These are phyloP conservation scores for Nitzschia sp. DNA, from an alignment of 108 stramenopile species.

Conservation along the genomic window DNA sequence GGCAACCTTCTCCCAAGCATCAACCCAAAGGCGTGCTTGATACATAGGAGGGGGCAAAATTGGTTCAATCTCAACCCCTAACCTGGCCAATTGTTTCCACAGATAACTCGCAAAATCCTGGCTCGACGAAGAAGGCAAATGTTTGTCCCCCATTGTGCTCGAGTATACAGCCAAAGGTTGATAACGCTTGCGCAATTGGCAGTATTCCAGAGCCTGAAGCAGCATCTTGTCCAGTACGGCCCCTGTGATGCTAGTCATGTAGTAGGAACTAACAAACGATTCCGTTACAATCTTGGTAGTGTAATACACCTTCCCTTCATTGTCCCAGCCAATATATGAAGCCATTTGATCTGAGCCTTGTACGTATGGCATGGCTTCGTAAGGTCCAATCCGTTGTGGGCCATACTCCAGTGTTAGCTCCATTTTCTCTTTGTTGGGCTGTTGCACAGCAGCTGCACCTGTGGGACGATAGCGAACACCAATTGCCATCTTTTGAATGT, in stretches of 20 bases:
- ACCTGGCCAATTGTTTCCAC: conserved; percentile 58
- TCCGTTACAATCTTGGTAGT: conserved; percentile 56
- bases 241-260: conserved; percentile 80
- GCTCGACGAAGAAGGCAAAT: conserved; percentile 51
- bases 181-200: conserved; percentile 52
- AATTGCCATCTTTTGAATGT: conserved; percentile 65
- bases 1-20: conserved; percentile 27
- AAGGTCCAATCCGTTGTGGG: conserved; percentile 62
- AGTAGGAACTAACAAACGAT: conserved; percentile 57
- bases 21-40: conserved; percentile 54
- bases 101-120: conserved; percentile 69
- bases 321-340: conserved; percentile 62
- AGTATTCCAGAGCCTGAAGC: conserved; percentile 60
- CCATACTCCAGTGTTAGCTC: conserved; percentile 85
- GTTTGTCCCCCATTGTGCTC: conserved; percentile 9
- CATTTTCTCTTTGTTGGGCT: conserved; percentile 38
- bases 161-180: conserved; percentile 76
- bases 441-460: conserved; percentile 34
- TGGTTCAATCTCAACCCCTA: conserved; percentile 75
- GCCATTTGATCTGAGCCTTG: conserved; percentile 35
- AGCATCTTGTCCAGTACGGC: conserved; percentile 72
- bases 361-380: conserved; percentile 61
- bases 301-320: conserved; percentile 66
- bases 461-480: conserved; percentile 70
- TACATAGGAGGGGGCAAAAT: conserved; percentile 62